Base-by-base conservation (phyloP, 306 rosid genomes). In the Begonia loranthoides region DNA sequence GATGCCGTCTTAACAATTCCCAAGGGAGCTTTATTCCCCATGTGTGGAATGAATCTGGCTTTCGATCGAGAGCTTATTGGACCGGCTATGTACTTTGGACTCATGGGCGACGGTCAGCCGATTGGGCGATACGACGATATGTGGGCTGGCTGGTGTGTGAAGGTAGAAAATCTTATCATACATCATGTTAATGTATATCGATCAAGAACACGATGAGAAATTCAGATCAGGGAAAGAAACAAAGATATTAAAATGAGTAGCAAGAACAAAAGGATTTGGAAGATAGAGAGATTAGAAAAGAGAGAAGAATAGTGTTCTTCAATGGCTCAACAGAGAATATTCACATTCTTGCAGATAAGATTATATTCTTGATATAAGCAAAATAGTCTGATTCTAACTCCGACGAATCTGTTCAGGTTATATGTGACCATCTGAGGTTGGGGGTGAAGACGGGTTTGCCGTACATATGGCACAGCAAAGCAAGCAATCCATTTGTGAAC, bases 21-120 rank as follows among this genome's bases (percentile, higher is more conserved):
- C 9, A 73, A 66, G 51, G 69, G 79, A 40, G 66, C 73, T 52
- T 58, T 69, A 57, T 77, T 72, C 57, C 73, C 79, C 21, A 62
- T 69, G 76, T 72, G 73, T 65, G 79, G 79, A 61, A 72, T 72
- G 78, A 77, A 77, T 66, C 71, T 69, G 47, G 76, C 61, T 13
- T 77, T 72, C 33, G 8, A 76, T 48, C 70, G 74, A 5, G 76
- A 73, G 48, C 51, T 73, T 15, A 69, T 73, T 6, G 79, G 83
- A 22, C 76, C 74, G n/a, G 71, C 76, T 15, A 59, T 77, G 83
- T 77, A 66, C 36, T 73, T 73, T 60, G 76, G 76, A 22, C 79
- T 77, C 54, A 72, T 69, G 79, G 79, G 79, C 6, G 71, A 72
- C 56, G 79, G 83, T 14, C 76, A 57, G 44, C 76, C 79, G 11